Percentiles rank a stretch among this genome's conserved stretches.
These are phyloP conservation scores for Scedosporium apiospermum DNA, from an alignment of 2,329 filamentous ascomycete genomes.

Conservation along the genomic window DNA sequence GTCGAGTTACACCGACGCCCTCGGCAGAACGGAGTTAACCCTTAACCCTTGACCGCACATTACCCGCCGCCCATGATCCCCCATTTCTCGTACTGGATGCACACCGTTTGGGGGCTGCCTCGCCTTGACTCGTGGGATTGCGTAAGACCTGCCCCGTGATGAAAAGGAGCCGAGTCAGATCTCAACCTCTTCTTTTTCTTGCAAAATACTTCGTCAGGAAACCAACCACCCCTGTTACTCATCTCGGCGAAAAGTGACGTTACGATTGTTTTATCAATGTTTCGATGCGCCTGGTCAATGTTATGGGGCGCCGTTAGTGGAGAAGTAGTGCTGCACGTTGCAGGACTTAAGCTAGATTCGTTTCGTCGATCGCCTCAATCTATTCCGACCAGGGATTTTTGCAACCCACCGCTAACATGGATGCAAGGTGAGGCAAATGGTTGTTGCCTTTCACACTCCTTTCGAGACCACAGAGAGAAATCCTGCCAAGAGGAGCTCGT, in stretches of 20 bases:
- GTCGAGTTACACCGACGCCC: not conserved
- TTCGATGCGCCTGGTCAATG: not conserved
- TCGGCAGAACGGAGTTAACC: not conserved
- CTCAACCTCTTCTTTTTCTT: not conserved
- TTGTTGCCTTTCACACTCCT: not conserved
- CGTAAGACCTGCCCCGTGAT: not conserved
- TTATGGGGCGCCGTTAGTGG: conserved; percentile 1
- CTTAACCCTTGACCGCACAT: not conserved
- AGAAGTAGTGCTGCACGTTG: not conserved
- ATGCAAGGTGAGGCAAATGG: not conserved
- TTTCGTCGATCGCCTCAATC: not conserved
- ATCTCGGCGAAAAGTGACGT: not conserved
- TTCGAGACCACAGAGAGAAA: not conserved
- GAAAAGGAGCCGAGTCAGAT: not conserved
- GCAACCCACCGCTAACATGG: not conserved
- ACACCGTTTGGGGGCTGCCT: not conserved
- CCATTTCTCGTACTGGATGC: not conserved
- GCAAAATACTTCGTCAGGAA: not conserved
- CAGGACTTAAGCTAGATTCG: conserved; percentile 1
- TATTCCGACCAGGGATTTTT: not conserved
- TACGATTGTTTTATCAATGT: conserved; percentile 6
- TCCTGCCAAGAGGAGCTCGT: not conserved
- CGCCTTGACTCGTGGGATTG: not conserved
- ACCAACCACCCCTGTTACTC: not conserved
- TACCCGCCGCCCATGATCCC: not conserved